Evolutionary conservation across 2,329 filamentous ascomycete species (phyloP), one percentile per base, ranked within the genome.

Genomic region (Colletotrichum tamarilloi): DNA sequence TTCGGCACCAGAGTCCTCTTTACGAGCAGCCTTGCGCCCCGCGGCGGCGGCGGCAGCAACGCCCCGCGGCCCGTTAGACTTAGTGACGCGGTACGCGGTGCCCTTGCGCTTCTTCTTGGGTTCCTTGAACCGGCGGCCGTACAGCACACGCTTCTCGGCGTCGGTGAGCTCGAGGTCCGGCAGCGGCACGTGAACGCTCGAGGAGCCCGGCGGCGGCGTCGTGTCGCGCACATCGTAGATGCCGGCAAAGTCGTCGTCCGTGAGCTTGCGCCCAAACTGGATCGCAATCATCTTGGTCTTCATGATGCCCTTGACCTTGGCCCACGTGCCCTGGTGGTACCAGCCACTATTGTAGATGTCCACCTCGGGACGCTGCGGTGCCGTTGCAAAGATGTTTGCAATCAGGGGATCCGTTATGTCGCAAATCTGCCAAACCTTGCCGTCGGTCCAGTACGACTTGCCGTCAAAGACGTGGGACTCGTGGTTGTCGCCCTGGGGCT

Each of bases 381-480:
- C 86, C 0, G 90, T 89, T 24, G 91, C 88, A 52, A 98, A 87
- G 3, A 98, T 84, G 12, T 86, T 82, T 1, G 86, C 84, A 1
- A 98, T 86, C 1, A 95, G 79, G 0, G 95, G 94, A 78, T 98
- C 96, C 0, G 91, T 93, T 67, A 98, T 92, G 81, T 99, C 97
- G 84, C 95, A 97, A 30, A 97, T 89, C 85, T 98, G 97, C 93
- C 95, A 99, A 62, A 97, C 92, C 78, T 97, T 97, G 52, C 95
- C 95, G 78, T 98, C 95, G 1, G 90, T 89, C 19, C 91, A 90
- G 67, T 96, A 90, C 2, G 88, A 89, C 72, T 91, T 87, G 59
- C 96, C 96, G 74, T 97, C 94, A 82, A 98, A 98, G 1, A 96
- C 85, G 81, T 98, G 95, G 66, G 87, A 92, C 35, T 74, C 72